Evolutionary conservation across 2,329 filamentous ascomycete genomes (phyloP).

Genomic region (Hymenoscyphus salicellus): DNA sequence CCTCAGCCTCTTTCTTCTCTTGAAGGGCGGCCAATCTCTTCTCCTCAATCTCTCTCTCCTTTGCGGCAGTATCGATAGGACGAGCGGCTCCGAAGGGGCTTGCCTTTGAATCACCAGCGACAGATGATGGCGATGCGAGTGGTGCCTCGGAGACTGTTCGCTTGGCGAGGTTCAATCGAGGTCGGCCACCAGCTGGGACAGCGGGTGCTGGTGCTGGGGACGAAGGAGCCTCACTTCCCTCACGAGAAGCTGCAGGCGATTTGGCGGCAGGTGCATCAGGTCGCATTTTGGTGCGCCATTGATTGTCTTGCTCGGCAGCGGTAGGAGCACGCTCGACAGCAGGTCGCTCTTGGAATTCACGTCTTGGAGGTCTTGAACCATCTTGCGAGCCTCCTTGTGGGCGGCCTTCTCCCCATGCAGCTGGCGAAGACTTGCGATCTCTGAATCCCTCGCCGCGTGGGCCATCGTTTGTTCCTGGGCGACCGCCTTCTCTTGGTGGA

Average conservation of each 20-base stretch:
- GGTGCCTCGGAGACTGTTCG: constrained; percentile 77
- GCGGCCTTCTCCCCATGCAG: constrained; percentile 71
- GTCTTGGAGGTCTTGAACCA: constrained; percentile 74
- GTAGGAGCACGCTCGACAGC: constrained; percentile 69
- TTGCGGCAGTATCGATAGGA: constrained; percentile 87
- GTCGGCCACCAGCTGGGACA: constrained; percentile 62
- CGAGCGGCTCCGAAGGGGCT: constrained; percentile 92
- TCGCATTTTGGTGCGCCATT: constrained; percentile 90
- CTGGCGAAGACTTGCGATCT: constrained; percentile 66
- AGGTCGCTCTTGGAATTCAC: constrained; percentile 70
- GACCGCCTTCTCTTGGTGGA: constrained; percentile 56
- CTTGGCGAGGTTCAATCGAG: constrained; percentile 84
- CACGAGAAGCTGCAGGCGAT: constrained; percentile 65
- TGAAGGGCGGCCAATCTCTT: constrained; percentile 71
- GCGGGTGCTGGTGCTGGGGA: constrained; percentile 58
- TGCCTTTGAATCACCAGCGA: constrained; percentile 69
- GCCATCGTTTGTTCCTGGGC: constrained; percentile 58
- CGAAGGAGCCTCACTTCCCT: constrained; percentile 72
- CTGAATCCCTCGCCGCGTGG: constrained; percentile 56
- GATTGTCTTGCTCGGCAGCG: constrained; percentile 86
- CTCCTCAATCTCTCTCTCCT: constrained; percentile 87
- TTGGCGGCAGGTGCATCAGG: constrained; percentile 61
- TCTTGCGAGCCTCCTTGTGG: constrained; percentile 56
- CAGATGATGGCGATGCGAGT: constrained; percentile 48
- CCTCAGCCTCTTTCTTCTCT: constrained; percentile 74